phyloP scores from a whole-genome alignment of 495 filamentous ascomycete species.

The Penicillium cosmopolitanum region DNA sequence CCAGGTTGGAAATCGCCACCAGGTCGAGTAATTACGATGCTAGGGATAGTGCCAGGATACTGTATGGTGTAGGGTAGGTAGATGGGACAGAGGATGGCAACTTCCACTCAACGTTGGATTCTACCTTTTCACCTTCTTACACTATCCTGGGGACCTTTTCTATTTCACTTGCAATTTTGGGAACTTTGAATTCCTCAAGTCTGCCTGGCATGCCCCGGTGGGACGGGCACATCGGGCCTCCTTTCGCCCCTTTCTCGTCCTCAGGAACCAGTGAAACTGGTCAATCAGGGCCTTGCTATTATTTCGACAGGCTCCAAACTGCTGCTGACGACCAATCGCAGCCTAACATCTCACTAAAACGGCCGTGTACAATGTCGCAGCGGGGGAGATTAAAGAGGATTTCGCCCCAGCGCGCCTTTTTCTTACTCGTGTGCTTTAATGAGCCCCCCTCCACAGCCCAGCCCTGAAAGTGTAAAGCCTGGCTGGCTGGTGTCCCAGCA shows the following conservation, averaged over 20 bases:
- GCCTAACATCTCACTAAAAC: neutral
- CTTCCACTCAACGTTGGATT: too few relatives aligned
- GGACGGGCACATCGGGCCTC: slow-evolving; percentile 20
- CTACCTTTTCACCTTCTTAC: too few relatives aligned
- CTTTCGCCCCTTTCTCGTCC: slow-evolving; percentile 11
- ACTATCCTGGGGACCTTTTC: neutral
- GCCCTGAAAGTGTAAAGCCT: neutral
- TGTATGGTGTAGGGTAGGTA: neutral
- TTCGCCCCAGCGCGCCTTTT: slow-evolving; percentile 6
- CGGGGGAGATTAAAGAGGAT: slow-evolving; percentile 9
- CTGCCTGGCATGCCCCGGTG: slow-evolving; percentile 15
- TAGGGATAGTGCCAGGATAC: neutral
- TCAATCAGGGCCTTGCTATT: neutral
- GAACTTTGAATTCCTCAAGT: slow-evolving; percentile 11
- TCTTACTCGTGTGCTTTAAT: slow-evolving; percentile 1
- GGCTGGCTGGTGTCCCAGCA: neutral
- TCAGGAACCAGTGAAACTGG: slow-evolving; percentile 19
- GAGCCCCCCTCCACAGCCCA: neutral
- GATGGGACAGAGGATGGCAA: neutral
- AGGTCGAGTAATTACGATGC: neutral
- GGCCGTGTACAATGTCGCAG: slow-evolving; percentile 6
- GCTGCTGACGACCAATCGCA: neutral
- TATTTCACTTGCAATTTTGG: neutral
- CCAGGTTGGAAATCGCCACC: slow-evolving; percentile 2
- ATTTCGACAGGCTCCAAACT: slow-evolving; percentile 3